Percentiles rank a stretch among this genome's conserved stretches.
phyloP scores from a whole-genome alignment of 2,329 filamentous ascomycete genomes.

The Pestalotiopsis sp. region DNA sequence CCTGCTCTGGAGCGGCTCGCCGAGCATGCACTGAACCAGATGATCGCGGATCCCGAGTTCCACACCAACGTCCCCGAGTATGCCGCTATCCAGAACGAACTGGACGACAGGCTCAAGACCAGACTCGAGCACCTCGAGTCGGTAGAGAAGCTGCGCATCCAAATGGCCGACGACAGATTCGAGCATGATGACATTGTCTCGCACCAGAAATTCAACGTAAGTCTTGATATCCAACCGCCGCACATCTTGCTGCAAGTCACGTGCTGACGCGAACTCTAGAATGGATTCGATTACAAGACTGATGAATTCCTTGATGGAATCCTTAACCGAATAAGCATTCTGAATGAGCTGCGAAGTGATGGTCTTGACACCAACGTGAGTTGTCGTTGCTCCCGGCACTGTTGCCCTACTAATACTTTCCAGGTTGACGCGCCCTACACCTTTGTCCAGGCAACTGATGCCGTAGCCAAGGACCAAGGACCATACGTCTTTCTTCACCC shows the following conservation, averaged over 20 bases:
- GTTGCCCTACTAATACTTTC: not conserved
- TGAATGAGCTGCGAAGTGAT: slow-evolving; percentile 29
- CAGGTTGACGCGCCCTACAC: slow-evolving; percentile 30
- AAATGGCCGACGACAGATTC: slow-evolving; percentile 33
- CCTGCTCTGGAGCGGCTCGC: slow-evolving; percentile 68
- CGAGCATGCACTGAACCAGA: slow-evolving; percentile 57
- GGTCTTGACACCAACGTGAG: slow-evolving; percentile 29
- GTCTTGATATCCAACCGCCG: slow-evolving; percentile 25
- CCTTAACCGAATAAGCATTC: slow-evolving; percentile 27
- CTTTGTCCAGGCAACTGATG: slow-evolving; percentile 25
- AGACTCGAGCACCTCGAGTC: slow-evolving; percentile 26
- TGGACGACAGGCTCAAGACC: slow-evolving; percentile 47
- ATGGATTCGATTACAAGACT: slow-evolving; percentile 28
- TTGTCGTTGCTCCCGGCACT: slow-evolving; percentile 1
- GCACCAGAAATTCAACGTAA: slow-evolving; percentile 44
- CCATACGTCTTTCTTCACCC: slow-evolving; percentile 24
- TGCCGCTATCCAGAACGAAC: slow-evolving; percentile 49
- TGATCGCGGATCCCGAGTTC: slow-evolving; percentile 55
- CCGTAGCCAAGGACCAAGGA: slow-evolving; percentile 26
- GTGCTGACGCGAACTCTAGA: slow-evolving; percentile 25
- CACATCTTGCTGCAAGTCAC: slow-evolving; percentile 4
- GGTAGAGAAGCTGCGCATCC: slow-evolving; percentile 35
- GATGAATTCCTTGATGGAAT: slow-evolving; percentile 31
- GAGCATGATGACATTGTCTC: slow-evolving; percentile 38
- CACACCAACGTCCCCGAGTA: slow-evolving; percentile 59